Base-by-base conservation (phyloP, 225 moss, liverwort and hornwort genomes). In the Climacium dendroides region DNA sequence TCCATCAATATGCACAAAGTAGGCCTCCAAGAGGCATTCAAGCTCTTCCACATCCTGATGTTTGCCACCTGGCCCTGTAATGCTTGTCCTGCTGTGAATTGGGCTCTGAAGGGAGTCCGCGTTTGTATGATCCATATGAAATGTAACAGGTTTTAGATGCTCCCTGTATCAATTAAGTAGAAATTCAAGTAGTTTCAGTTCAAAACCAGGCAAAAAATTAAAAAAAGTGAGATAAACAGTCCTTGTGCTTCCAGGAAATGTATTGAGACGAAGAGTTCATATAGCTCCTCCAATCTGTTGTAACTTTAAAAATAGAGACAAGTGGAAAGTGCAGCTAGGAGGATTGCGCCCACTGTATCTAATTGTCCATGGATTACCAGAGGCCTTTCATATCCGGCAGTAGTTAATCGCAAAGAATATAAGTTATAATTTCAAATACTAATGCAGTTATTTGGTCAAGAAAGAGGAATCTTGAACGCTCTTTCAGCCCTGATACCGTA, bases 21-120 rank as follows among this genome's bases (percentile, higher is more conserved):
- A 94, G 29, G 92, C 94, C 73, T 94, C 95, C 74, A 95, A 75
- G 59, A 95, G 88, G 74, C 92, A 92, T 91, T 94, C 95, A 48
- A 95, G 80, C 48, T 94, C 94, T 55, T 95, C 94, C 50, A 95
- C 95, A 66, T 91, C 74, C 12, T 59, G 67, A 20, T n/a, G 65
- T 67, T 89, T 92, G 57, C 83, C 60, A 43, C 14, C 63, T 35
- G 63, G 30, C 43, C 84, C 69, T 8, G 62, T 81, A 50, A 41
- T 89, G 82, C 75, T 89, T 18, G 64, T 37, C 79, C 57, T 80
- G 20, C 70, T 83, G 6, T 52, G 57, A 19, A 62, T 17, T 59
- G 81, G 82, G 47, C 85, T 89, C 20, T 48, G 61, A 28, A 43
- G 54, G 43, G 64, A 79, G 54, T 67, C 32, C 9, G n/a, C 1